Evolutionary conservation across 2,329 filamentous ascomycete genomes (phyloP).

Genomic region (Sarocladium strictum): DNA sequence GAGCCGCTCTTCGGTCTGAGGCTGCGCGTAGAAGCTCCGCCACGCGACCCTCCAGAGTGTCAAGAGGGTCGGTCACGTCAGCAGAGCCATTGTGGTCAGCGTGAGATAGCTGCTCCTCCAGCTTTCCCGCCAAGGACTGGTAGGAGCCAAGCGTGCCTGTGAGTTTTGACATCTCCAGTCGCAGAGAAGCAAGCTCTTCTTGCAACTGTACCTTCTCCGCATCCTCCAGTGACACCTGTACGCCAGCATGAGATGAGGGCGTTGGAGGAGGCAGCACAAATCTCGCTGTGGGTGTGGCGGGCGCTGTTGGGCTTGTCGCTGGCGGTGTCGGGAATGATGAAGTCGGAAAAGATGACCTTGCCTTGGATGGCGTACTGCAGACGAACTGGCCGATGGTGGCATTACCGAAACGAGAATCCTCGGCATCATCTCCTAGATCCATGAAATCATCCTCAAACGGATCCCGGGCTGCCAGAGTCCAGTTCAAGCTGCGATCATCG

Average conservation of each 20-base stretch:
- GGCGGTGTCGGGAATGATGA: constrained; percentile 51
- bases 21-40: constrained; percentile 37
- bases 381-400: constrained; percentile 42
- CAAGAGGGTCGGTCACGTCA: constrained; percentile 14
- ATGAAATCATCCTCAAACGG: constrained; percentile 39
- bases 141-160: constrained; percentile 42
- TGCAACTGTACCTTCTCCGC: constrained; percentile 35
- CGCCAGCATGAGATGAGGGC: constrained; percentile 25
- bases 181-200: constrained; percentile 42
- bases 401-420: constrained; percentile 36
- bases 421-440: constrained; percentile 26
- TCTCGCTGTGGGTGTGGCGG: constrained; percentile 31
- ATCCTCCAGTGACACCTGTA: constrained; percentile 38
- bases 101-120: constrained; percentile 29
- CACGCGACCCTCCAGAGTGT: constrained; percentile 36
- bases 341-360: constrained; percentile 14
- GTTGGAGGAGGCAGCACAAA: constrained; percentile 13
- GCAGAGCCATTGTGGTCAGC: constrained; percentile 10
- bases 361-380: constrained; percentile 44
- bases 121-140: constrained; percentile 30
- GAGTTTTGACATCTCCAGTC: constrained; percentile 42
- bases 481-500: constrained; percentile 25
- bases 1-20: constrained; percentile 41
- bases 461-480: constrained; percentile 45
- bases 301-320: constrained; percentile 41